phyloP scores from a whole-genome alignment of 352 stramenopile species.

The Phytophthora foliorum region DNA sequence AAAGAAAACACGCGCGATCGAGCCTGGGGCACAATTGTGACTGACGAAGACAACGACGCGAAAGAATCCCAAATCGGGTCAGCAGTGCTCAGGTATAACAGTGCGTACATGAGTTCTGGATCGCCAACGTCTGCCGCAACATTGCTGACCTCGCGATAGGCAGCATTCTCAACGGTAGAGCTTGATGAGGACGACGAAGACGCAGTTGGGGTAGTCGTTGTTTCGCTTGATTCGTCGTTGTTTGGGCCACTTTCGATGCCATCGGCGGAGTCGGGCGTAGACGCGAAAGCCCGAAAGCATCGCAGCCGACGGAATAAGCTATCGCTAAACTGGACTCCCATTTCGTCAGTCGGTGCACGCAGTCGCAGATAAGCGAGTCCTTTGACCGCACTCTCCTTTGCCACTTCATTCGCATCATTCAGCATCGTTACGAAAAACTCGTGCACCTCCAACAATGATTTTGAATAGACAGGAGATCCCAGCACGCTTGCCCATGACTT shows the following conservation, averaged over 20 bases:
- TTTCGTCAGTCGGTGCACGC: slow-evolving; percentile 56
- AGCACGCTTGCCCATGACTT: slow-evolving; percentile 52
- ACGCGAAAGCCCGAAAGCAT: slow-evolving; percentile 78
- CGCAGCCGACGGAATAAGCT: slow-evolving; percentile 81
- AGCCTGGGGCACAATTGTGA: background rate
- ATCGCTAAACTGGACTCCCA: slow-evolving; percentile 76
- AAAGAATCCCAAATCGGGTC: slow-evolving; percentile 73
- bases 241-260: slow-evolving; percentile 38
- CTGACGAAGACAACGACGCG: slow-evolving; percentile 10
- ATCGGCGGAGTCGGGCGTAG: slow-evolving; percentile 34
- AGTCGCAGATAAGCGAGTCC: slow-evolving; percentile 78
- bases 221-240: slow-evolving; percentile 9
- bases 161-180: slow-evolving; percentile 73
- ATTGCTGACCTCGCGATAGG: slow-evolving; percentile 88
- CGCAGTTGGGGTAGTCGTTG: slow-evolving; percentile 10
- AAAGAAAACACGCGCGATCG: slow-evolving; percentile 56
- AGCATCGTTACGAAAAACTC: slow-evolving; percentile 87
- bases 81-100: slow-evolving; percentile 84
- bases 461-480: slow-evolving; percentile 35
- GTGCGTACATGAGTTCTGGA: slow-evolving; percentile 82
- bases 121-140: slow-evolving; percentile 83
- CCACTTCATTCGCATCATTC: slow-evolving; percentile 70
- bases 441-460: slow-evolving; percentile 56
- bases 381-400: slow-evolving; percentile 85
- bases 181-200: slow-evolving; percentile 19